Conservation (phyloP, 352 stramenopile species). For the Globisporangium spiculum region DNA sequence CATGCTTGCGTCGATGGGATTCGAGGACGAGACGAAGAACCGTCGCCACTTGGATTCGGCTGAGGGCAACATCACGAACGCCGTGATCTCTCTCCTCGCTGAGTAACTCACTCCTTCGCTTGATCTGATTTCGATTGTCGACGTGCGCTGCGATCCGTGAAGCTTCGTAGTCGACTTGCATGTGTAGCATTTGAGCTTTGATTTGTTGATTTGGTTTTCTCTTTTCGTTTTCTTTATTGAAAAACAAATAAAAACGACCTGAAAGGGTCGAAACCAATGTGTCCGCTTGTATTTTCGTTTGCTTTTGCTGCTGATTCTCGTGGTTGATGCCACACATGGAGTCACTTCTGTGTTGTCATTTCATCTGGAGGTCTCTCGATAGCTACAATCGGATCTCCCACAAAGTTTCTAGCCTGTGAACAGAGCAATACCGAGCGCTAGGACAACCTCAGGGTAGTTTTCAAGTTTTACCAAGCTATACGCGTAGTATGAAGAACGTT, state of each 20-base stretch:
- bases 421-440: too few relatives aligned
- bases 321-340: too few relatives aligned
- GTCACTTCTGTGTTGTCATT: too few relatives aligned
- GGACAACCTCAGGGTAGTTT: too few relatives aligned
- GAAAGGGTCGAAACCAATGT: neutral
- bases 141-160: neutral
- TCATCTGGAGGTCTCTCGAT: too few relatives aligned
- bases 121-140: neutral
- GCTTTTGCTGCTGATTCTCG: too few relatives aligned
- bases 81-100: constrained; percentile 47
- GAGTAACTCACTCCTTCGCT: constrained; percentile 26
- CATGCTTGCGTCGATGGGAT: constrained; percentile 61
- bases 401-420: too few relatives aligned
- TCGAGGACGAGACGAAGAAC: constrained; percentile 47
- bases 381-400: too few relatives aligned
- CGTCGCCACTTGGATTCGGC: constrained; percentile 36
- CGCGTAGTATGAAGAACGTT: too few relatives aligned
- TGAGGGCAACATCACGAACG: constrained; percentile 45
- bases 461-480: too few relatives aligned
- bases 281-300: too few relatives aligned
- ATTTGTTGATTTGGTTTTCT: neutral
- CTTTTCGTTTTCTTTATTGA: neutral
- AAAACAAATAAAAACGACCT: constrained; percentile 6
- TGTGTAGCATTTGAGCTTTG: constrained; percentile 5
- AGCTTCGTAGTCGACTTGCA: neutral